Conservation (phyloP, 2,329 filamentous ascomycete genomes). For the Fusarium stilboides region DNA sequence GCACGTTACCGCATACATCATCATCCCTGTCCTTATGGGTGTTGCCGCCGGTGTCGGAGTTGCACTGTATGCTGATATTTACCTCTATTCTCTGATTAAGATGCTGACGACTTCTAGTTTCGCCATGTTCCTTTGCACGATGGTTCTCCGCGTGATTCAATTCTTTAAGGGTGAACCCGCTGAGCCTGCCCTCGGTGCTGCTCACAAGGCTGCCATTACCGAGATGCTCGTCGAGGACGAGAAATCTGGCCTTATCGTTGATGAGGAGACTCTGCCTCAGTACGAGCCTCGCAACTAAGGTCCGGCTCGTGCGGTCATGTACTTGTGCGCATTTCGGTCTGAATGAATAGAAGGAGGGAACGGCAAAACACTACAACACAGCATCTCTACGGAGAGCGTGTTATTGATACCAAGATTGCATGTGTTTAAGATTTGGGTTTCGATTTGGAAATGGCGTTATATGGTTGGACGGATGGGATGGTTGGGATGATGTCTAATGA, state of each 20-base stretch:
- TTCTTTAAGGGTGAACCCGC: conserved; percentile 55
- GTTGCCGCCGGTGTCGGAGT: conserved; percentile 77
- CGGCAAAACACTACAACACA: conserved; percentile 13
- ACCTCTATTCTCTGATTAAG: neutral
- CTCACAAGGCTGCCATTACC: conserved; percentile 54
- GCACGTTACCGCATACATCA: conserved; percentile 72
- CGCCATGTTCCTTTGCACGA: conserved; percentile 76
- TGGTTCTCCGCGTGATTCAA: conserved; percentile 73
- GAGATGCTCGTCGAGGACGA: conserved; percentile 62
- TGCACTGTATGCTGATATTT: conserved; percentile 68
- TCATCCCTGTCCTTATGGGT: conserved; percentile 78
- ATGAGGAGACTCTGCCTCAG: conserved; percentile 51
- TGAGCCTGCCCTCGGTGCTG: conserved; percentile 24
- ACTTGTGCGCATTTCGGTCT: neutral
- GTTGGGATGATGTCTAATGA: conserved; percentile 33
- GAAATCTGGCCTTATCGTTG: conserved; percentile 66
- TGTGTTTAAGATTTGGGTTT: conserved; percentile 18
- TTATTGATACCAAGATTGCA: conserved; percentile 44
- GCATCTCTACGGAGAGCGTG: conserved; percentile 15
- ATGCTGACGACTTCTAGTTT: conserved; percentile 61
- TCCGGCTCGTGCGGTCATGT: neutral
- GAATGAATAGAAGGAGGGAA: conserved; percentile 6
- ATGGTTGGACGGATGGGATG: conserved; percentile 21
- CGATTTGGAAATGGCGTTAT: conserved; percentile 29
- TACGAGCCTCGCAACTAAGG: conserved; percentile 50